These are phyloP conservation scores for Pseudogymnoascus sp. DNA, from an alignment of 2,329 filamentous ascomycete genomes.

Conservation along the genomic window DNA sequence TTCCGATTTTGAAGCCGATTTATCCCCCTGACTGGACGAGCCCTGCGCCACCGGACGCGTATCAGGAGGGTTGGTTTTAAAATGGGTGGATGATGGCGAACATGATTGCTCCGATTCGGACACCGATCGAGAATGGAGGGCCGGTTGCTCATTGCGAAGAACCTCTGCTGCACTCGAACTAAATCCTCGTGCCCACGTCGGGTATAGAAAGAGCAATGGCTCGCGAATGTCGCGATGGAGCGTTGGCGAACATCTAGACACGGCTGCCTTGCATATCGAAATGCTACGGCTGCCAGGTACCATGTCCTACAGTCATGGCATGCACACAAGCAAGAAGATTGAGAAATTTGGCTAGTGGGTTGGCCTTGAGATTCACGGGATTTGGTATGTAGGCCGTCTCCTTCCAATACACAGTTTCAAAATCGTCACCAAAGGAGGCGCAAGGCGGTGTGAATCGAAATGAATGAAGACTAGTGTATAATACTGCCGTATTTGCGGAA, in stretches of 20 bases:
- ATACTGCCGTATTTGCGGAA: background rate
- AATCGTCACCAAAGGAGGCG: background rate
- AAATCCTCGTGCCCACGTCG: background rate
- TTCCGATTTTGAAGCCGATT: background rate
- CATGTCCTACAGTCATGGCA: slow-evolving; percentile 11
- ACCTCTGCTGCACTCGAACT: background rate
- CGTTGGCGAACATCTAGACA: slow-evolving; percentile 5
- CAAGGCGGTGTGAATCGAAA: background rate
- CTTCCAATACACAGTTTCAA: background rate
- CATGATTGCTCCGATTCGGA: background rate
- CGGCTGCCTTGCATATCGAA: slow-evolving; percentile 9
- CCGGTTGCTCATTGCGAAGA: background rate
- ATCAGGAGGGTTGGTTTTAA: background rate
- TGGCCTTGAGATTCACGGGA: background rate
- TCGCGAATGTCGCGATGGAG: slow-evolving; percentile 5
- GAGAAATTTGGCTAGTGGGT: background rate
- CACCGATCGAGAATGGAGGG: background rate
- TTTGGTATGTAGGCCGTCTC: background rate
- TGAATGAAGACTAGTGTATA: background rate
- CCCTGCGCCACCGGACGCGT: background rate
- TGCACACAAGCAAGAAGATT: background rate
- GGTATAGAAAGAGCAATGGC: slow-evolving; percentile 10
- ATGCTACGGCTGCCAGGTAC: slow-evolving; percentile 11
- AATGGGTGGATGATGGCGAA: background rate
- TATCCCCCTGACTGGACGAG: background rate